These are phyloP conservation scores for Penicillium paradoxum DNA, from an alignment of 495 filamentous ascomycete species.

Conservation along the genomic window DNA sequence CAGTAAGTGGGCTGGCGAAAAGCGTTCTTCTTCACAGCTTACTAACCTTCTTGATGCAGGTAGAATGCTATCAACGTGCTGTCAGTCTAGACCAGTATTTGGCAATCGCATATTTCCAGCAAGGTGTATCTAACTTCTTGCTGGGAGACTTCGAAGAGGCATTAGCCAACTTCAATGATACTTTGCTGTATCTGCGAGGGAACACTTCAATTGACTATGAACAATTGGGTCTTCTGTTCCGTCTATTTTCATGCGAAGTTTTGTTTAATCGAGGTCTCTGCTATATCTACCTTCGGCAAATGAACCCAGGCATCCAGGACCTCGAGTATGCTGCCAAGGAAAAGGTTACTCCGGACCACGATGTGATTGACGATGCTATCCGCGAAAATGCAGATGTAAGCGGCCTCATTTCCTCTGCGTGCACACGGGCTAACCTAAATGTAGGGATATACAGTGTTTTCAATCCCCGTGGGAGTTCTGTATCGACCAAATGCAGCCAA, in stretches of 20 bases:
- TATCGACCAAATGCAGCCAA: conserved; percentile 97
- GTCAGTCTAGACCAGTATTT: conserved; percentile 88
- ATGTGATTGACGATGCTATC: conserved; percentile 97
- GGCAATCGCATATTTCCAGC: conserved; percentile 96
- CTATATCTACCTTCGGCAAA: conserved; percentile 94
- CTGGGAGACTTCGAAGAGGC: conserved; percentile 97
- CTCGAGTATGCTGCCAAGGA: conserved; percentile 90
- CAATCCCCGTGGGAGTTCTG: conserved; percentile 90
- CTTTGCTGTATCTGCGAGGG: conserved; percentile 86
- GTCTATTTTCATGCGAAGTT: conserved; percentile 94
- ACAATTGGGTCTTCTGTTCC: conserved; percentile 92
- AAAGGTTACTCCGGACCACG: conserved; percentile 90
- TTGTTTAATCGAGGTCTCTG: conserved; percentile 97
- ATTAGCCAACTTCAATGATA: conserved; percentile 98
- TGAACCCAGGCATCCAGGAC: conserved; percentile 85
- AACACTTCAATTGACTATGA: conserved; percentile 98
- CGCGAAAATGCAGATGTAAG: conserved; percentile 84
- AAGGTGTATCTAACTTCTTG: conserved; percentile 97
- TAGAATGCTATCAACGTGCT: conserved; percentile 90
- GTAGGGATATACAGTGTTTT: conserved; percentile 98
- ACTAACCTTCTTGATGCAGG: conserved; percentile 46
- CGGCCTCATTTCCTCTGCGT: no score
- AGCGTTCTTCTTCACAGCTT: not conserved
- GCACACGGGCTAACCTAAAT: conserved; percentile 12
- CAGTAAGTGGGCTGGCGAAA: conserved; percentile 54